Evolutionary conservation across 208 protist genomes (phyloP), one percentile per base, ranked within the genome.

Genomic region (Novymonas esmeraldas): DNA sequence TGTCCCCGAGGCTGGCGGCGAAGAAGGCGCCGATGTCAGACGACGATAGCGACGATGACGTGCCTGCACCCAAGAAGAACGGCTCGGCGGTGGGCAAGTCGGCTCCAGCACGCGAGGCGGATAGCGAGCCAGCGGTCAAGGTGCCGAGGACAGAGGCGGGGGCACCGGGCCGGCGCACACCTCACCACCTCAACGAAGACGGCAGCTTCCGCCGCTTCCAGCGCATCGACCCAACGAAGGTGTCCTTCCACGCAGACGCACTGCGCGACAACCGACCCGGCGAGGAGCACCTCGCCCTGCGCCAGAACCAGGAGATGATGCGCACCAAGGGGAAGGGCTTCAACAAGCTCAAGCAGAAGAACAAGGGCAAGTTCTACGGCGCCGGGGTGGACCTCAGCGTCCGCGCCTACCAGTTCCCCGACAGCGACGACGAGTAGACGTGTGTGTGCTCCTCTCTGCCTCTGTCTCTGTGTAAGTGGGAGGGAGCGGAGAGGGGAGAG

Each of bases 291-390:
- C 70, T 92, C 59, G 58, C 50, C 14, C 70, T 95, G 59, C 79
- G 84, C 16, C 90, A 95, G 59, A 95, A 95, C 64, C 90, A 92
- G 42, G 87, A 93, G 59, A 95, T 95, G 90, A 95, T 95, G 90
- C 77, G 79, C 6, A 83, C 82, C 29, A 92, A 87, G 58, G 90
- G 90, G 6, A 95, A 95, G 63, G 66, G 77, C 46, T 95, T 95
- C 71, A 95, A 93, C 64, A 95, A 95, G 62, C 79, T 92, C 45
- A 95, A 95, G 73, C 90, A 95, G 65, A 95, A 95, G 77, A 95
- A 95, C 70, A 95, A 95, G 71, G 75, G 73, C 20, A 95, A 93
- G 70, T 85, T 95, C 42, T 95, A 95, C 65, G 87, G 72, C 45
- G 86, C 82, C 10, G 84, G 82, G 18, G 85, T 95, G 6, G 87